Evolutionary conservation across 176 grass and related monocot species (phyloP).

Genomic region (Avena insularis): DNA sequence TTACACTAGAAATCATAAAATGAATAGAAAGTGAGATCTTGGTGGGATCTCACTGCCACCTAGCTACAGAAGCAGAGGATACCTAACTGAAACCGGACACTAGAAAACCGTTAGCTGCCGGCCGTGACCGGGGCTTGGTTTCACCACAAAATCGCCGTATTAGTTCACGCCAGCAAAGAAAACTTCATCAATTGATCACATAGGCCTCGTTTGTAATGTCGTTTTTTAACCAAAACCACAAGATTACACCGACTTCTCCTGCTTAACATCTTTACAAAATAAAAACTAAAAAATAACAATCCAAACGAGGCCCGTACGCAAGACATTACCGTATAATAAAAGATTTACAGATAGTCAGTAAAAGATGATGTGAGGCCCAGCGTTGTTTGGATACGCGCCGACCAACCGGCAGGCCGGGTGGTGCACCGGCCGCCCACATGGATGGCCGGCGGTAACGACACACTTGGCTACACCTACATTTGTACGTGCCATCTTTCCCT

Average conservation of each 20-base stretch:
- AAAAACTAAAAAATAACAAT: no score
- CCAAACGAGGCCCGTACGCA: no score
- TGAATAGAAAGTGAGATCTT: no score
- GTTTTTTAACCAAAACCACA: no score
- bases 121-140: not conserved
- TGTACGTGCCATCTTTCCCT: not conserved
- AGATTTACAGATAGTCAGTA: not conserved
- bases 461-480: not conserved
- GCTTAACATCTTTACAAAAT: no score
- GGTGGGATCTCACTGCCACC: no score
- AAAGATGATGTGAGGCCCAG: not conserved
- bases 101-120: conserved; percentile 29
- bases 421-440: not conserved
- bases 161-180: not conserved
- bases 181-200: not conserved
- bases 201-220: no score
- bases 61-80: no score
- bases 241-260: no score
- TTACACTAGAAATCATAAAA: no score
- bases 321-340: not conserved
- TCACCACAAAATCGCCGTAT: not conserved
- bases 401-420: not conserved
- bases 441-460: conserved; percentile 3
- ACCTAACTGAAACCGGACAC: not conserved
- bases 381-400: not conserved